A percentile compares a stretch with the other conserved stretches of the same genome.
phyloP scores from a whole-genome alignment of 345 rosid species.

The Lepidium didymum region DNA sequence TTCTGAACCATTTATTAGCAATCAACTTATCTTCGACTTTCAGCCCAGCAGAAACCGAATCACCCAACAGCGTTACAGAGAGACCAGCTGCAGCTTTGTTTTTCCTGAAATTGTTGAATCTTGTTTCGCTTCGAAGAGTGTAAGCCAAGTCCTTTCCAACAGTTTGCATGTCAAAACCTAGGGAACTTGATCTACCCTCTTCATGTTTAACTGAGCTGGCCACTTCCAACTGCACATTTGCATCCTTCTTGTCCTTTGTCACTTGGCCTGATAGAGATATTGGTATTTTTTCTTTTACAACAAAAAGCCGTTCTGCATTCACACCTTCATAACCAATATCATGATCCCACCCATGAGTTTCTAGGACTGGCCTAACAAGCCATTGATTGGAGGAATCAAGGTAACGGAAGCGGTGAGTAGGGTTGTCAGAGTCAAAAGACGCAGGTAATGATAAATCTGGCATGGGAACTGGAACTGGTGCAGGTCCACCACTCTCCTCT shows the following conservation, averaged over 20 bases:
- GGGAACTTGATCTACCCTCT: conserved; percentile 65
- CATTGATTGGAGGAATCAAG: conserved; percentile 83
- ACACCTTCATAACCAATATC: conserved; percentile 98
- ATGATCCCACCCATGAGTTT: conserved; percentile 98
- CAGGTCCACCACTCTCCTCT: conserved; percentile 71
- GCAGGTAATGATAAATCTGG: conserved; percentile 93
- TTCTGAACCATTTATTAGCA: conserved; percentile 49
- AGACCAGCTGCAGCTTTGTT: conserved; percentile 90
- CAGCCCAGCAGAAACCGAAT: conserved; percentile 68
- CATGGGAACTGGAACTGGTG: conserved; percentile 88
- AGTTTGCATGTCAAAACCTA: conserved; percentile 91
- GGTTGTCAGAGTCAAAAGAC: conserved; percentile 92
- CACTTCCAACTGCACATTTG: conserved; percentile 80
- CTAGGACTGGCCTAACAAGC: conserved; percentile 96
- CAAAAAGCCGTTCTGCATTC: conserved; percentile 73
- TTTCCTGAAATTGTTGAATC: conserved; percentile 55
- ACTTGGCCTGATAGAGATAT: conserved; percentile 81
- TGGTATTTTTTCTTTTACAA: conserved; percentile 65
- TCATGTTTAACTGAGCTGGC: conserved; percentile 84
- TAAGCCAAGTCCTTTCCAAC: conserved; percentile 88
- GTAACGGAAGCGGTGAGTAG: conserved; percentile 86
- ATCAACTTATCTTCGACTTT: conserved; percentile 84
- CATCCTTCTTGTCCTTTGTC: conserved; percentile 88
- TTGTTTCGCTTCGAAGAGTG: conserved; percentile 73
- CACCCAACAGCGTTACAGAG: conserved; percentile 70